A percentile compares a stretch with the other conserved stretches of the same genome.
These are phyloP conservation scores for Xylariaceae sp. DNA, from an alignment of 2,329 filamentous ascomycete species.

Conservation along the genomic window DNA sequence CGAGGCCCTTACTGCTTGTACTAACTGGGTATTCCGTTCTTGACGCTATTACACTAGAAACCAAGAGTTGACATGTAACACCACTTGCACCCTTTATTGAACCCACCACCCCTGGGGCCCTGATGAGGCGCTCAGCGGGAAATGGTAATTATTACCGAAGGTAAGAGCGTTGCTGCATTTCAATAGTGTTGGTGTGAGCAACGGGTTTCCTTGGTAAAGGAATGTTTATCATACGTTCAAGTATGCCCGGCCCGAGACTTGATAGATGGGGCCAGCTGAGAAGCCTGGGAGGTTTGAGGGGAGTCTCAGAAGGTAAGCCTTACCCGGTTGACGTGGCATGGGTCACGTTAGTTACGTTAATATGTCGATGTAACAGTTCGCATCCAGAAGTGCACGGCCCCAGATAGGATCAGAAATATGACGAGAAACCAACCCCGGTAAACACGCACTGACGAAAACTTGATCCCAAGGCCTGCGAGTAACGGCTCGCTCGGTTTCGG, in stretches of 20 bases:
- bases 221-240: no score
- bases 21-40: no score
- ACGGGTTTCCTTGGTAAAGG: no score
- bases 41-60: no score
- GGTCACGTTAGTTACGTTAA: not conserved
- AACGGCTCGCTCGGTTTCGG: not conserved
- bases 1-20: no score
- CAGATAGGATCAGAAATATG: not conserved
- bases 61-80: not conserved
- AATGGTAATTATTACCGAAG: not conserved
- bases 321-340: not conserved
- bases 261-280: not conserved
- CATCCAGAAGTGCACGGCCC: no score
- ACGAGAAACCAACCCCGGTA: not conserved
- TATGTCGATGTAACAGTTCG: no score
- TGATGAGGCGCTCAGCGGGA: not conserved
- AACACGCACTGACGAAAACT: not conserved
- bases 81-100: not conserved
- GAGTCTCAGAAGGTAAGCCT: not conserved
- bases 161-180: not conserved
- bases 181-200: not conserved
- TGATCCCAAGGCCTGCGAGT: not conserved
- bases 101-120: not conserved
- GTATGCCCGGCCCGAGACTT: not conserved
- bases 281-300: not conserved